Evolutionary conservation across 1,284 basidiomycete genomes (phyloP).

Genomic region (Cutaneotrichosporon sp.): DNA sequence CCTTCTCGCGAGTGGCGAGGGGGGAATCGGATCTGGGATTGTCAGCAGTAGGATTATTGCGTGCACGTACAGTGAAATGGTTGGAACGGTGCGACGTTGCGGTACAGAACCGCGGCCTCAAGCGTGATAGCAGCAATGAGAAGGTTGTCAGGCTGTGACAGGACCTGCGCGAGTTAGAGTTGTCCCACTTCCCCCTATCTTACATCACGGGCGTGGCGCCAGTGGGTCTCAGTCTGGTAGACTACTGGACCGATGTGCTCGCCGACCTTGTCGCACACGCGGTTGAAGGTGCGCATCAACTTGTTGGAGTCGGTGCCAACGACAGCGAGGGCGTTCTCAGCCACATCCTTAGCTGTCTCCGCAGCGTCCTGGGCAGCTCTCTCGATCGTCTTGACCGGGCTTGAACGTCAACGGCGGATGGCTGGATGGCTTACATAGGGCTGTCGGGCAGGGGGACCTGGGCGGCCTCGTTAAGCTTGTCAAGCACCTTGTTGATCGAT

Average conservation of each 20-base stretch:
- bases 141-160: constrained; percentile 33
- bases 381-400: background rate
- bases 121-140: constrained; percentile 27
- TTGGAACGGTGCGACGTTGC: constrained; percentile 36
- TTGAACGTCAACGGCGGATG: background rate
- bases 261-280: constrained; percentile 10
- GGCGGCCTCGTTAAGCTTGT: constrained; percentile 35
- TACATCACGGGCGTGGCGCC: constrained; percentile 1
- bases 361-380: constrained; percentile 10
- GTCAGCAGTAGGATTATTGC: background rate
- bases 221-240: background rate
- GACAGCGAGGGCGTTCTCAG: constrained; percentile 17
- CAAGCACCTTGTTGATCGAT: constrained; percentile 32
- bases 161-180: constrained; percentile 26
- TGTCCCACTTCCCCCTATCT: too few relatives aligned
- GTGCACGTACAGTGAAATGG: constrained; percentile 27
- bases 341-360: constrained; percentile 8
- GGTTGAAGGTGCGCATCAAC: constrained; percentile 7
- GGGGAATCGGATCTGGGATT: constrained; percentile 31
- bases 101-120: constrained; percentile 36
- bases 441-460: constrained; percentile 39
- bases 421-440: constrained; percentile 27
- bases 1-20: constrained; percentile 26
- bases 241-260: constrained; percentile 10
- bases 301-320: constrained; percentile 19